Conservation (phyloP, 169 alveolate genomes). For the Besnoitia besnoiti region DNA sequence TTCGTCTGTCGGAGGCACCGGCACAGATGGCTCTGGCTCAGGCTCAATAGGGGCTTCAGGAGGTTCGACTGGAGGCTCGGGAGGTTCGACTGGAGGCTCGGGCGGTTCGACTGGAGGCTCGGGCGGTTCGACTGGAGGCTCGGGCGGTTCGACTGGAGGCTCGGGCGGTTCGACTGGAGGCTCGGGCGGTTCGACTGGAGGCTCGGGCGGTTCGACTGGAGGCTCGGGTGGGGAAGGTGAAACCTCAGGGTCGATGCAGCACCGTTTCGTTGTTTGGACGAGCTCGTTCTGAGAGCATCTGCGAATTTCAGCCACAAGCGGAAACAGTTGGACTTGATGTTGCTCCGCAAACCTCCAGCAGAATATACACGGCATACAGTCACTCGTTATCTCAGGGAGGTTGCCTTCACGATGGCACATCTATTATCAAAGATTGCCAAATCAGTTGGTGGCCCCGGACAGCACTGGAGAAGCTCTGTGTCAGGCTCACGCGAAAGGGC, state of each 20-base stretch:
- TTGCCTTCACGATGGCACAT: too few species aligned
- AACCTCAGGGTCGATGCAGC: conserved; percentile 6
- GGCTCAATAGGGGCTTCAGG: neutral
- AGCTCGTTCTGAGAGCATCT: neutral
- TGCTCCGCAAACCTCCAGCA: too few species aligned
- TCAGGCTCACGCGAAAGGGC: too few species aligned
- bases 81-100: neutral
- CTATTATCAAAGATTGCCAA: too few species aligned
- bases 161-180: conserved; percentile 20
- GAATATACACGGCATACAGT: too few species aligned
- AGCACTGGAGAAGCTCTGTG: too few species aligned
- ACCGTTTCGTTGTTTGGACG: neutral
- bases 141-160: conserved; percentile 16
- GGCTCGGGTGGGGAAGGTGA: neutral
- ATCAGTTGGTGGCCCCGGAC: too few species aligned
- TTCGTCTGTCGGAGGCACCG: neutral
- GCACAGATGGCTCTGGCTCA: neutral
- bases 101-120: conserved; percentile 13
- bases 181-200: neutral
- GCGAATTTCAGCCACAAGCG: too few species aligned
- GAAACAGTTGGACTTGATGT: too few species aligned
- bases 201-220: neutral
- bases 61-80: neutral
- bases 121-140: neutral
- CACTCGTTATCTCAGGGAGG: too few species aligned